These are phyloP conservation scores for Pythium utonaiense DNA, from an alignment of 352 stramenopile species.

Conservation along the genomic window DNA sequence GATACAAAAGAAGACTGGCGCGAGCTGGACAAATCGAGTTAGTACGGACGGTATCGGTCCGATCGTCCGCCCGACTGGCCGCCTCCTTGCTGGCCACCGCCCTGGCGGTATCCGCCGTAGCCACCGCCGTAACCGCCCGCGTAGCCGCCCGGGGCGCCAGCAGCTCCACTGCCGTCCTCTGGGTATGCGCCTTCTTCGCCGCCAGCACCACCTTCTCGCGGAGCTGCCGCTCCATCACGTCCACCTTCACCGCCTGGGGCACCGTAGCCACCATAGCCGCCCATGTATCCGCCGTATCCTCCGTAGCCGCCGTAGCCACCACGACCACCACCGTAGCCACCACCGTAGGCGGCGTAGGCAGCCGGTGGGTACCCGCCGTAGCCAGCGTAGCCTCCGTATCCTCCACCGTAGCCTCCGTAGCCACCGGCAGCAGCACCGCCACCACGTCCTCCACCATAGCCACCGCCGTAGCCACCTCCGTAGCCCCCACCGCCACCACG, in stretches of 20 bases:
- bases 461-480: constrained; percentile 26
- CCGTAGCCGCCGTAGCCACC: constrained; percentile 27
- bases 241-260: constrained; percentile 19
- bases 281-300: constrained; percentile 31
- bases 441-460: constrained; percentile 27
- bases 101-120: constrained; percentile 56
- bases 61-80: constrained; percentile 41
- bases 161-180: constrained; percentile 30
- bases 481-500: constrained; percentile 14
- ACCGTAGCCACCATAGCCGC: constrained; percentile 30
- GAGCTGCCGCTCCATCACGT: constrained; percentile 13
- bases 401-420: constrained; percentile 37
- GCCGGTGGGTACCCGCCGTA: constrained; percentile 23
- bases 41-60: constrained; percentile 85
- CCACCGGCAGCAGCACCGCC: constrained; percentile 29
- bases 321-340: constrained; percentile 14
- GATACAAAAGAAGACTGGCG: constrained; percentile 2
- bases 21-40: constrained; percentile 19
- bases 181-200: constrained; percentile 38
- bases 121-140: constrained; percentile 25
- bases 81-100: constrained; percentile 39
- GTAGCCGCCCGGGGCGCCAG: constrained; percentile 35
- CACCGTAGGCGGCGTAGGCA: constrained; percentile 11
- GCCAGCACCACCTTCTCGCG: constrained; percentile 22
- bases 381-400: constrained; percentile 29